These are phyloP conservation scores for Epichloe sibirici DNA, from an alignment of 2,329 filamentous ascomycete species.

Conservation along the genomic window DNA sequence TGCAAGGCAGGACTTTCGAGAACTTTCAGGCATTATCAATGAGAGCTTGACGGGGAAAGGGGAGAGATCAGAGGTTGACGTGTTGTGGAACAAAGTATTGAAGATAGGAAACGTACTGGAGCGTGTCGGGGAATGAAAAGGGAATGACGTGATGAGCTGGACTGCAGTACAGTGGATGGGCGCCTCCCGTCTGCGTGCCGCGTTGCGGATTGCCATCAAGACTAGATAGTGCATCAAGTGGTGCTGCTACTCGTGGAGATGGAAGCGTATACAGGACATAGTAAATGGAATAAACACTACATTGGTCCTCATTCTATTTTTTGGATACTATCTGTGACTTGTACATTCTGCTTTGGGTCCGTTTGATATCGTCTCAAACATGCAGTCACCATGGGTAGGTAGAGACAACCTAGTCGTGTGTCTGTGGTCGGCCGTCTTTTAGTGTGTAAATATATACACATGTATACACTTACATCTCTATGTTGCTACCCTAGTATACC, in stretches of 20 bases:
- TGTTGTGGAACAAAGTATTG: neutral
- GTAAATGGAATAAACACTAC: neutral
- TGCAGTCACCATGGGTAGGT: neutral
- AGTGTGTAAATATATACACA: too few species aligned
- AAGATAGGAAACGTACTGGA: neutral
- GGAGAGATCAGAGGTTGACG: neutral
- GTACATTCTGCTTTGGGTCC: too few species aligned
- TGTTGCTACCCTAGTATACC: too few species aligned
- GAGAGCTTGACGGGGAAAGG: neutral
- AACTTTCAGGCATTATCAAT: conserved; percentile 2
- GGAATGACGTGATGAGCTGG: neutral
- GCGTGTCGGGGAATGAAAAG: conserved; percentile 1
- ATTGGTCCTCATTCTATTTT: neutral
- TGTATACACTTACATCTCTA: too few species aligned
- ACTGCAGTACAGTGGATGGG: neutral
- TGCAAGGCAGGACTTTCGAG: neutral
- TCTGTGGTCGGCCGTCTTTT: too few species aligned
- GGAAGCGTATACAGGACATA: conserved; percentile 1
- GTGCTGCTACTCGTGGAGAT: conserved; percentile 4
- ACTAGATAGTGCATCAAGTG: conserved; percentile 6
- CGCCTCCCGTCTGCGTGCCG: neutral
- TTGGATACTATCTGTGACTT: neutral
- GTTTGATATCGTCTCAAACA: too few species aligned
- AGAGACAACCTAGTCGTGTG: too few species aligned
- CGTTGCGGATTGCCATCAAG: conserved; percentile 3